Evolutionary conservation across 192 early-diverging fungal species (phyloP), one percentile per base, ranked within the genome.

Genomic region (Diversispora eburnea): DNA sequence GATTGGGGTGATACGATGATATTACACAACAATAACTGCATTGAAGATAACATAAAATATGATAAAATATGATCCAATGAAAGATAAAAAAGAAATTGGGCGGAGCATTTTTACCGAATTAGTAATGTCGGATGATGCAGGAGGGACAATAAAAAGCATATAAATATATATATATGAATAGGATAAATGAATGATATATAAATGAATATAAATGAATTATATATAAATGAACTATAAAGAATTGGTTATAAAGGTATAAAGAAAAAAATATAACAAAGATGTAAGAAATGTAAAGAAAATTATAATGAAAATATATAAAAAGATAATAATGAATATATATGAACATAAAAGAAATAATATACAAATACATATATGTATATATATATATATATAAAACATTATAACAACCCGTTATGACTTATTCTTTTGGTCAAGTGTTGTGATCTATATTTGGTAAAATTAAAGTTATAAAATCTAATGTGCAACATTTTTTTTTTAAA

Each of bases 81-180:
- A 6, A 61, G 8, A 61, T 22, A 42, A 42, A 25, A 62, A 15
- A 62, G 60, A 15, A 58, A 58, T 62, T 41, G 12, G 60, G 60
- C 60, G n/a, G 12, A 62, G 19, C 19, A 33, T 25, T 62, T 5
- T 39, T 62, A 41, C 60, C 33, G 12, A 15, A 61, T 61, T 15
- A 42, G 58, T 59, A 59, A 61, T 62, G 60, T 62, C 12, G 60
- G 41, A 62, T 62, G 60, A 62, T 62, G 60, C 13, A 62, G 60
- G 60, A 62, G 60, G 5, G 49, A 51, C 49, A 51, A 51, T 51
- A 51, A 51, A 51, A 51, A 51, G 49, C 5, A 51, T 51, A 51
- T 51, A 51, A 51, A 51, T 33, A 33, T 33, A 33, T 33, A 33
- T 33, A 33, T 1, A 33, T 33, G 25, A 33, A 33, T 33, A 33